Base-by-base conservation (phyloP, 2,329 filamentous ascomycete genomes). In the Helminthosporium solani region DNA sequence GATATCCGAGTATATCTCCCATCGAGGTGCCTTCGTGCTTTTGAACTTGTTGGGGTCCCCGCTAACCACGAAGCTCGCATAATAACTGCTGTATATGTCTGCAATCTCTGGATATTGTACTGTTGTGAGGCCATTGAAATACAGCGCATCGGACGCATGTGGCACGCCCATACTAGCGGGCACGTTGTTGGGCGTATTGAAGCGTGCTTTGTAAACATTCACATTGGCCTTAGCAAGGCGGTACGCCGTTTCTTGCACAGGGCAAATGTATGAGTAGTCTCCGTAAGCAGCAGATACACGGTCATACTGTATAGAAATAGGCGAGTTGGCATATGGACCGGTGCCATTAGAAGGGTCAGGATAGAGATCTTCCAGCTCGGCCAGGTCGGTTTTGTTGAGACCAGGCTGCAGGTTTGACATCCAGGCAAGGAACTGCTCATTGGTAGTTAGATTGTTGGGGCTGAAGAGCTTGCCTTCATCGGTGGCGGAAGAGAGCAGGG, bases 221-320 rank as follows among this genome's bases (percentile, higher is more conserved):
- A 53, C 57, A 15, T 50, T 53, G 15, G 61, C 56, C 1, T 44
- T 33, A 6, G 64, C 50, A 3, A 67, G 46, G 0, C 52, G 51
- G 7, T 51, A 49, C 1, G 66, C 64, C 2, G 63, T 66, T 44
- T 68, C 64, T 44, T 67, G 64, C 0, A 68, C 65, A 0, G 66
- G 65, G 45, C 66, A 68, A 36, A 67, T 70, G 49, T 68, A 70
- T 1, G 56, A 54, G 44, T 65, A 70, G 44, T 70, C 64, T 21
- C 61, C 66, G 16, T 67, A 68, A 0, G 76, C 72, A 1, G 73
- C 73, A 0, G 70, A 64, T 3, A 78, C 40, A 3, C 76, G 71
- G 30, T 75, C 60, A 44, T 72, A 78, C 49, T 78, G 75, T 2
- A 54, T 47, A 16, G 70, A 73, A 15, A 66, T 53, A 16, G 62